phyloP scores from a whole-genome alignment of 305 asterid genomes.

The Fraxinus angustifolia region DNA sequence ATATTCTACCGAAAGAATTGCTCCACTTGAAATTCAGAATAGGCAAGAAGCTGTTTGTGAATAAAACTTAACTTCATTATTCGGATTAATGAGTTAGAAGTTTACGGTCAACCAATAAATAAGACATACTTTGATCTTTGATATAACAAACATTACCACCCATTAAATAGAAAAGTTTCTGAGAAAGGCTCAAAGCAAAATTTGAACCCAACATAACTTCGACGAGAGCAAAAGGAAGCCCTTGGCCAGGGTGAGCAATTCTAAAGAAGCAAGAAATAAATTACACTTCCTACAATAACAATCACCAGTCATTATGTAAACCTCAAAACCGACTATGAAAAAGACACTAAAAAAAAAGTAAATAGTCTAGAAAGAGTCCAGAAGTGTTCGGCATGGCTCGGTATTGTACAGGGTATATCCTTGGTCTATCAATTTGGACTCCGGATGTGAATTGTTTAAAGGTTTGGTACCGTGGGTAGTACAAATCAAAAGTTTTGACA shows the following conservation, averaged over 20 bases:
- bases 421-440: too few relatives aligned
- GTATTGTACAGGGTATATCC: too few relatives aligned
- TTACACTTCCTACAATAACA: neutral
- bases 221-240: constrained; percentile 41
- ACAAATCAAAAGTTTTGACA: too few relatives aligned
- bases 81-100: constrained; percentile 26
- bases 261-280: constrained; percentile 22
- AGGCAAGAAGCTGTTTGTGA: neutral
- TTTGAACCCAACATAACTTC: constrained; percentile 43
- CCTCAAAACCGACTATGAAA: neutral
- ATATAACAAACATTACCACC: constrained; percentile 43
- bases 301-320: neutral
- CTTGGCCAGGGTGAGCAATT: constrained; percentile 57
- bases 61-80: neutral
- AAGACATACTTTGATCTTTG: constrained; percentile 37
- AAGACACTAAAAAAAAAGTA: too few relatives aligned
- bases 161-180: constrained; percentile 45
- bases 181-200: constrained; percentile 39
- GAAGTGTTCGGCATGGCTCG: too few relatives aligned
- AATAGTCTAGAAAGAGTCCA: too few relatives aligned
- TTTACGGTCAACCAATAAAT: constrained; percentile 44
- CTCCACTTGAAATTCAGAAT: neutral
- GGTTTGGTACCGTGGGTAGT: too few relatives aligned
- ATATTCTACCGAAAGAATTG: neutral
- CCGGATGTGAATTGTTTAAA: too few relatives aligned